Percentiles rank a stretch among this genome's conserved stretches.
Evolutionary conservation across 2,329 filamentous ascomycete genomes (phyloP).

Genomic region (Orbilia oligospora): DNA sequence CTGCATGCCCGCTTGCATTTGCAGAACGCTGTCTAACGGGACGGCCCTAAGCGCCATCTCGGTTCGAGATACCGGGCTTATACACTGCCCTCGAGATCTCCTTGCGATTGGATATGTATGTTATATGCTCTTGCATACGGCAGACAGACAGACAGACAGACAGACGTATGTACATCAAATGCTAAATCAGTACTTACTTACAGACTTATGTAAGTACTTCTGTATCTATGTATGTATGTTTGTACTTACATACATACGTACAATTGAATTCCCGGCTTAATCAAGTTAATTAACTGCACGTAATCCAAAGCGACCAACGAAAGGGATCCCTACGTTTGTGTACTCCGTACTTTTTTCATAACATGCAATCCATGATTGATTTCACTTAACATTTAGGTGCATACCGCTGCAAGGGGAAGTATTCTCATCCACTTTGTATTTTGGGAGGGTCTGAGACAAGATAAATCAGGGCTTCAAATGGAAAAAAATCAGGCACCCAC

Average conservation of each 20-base stretch:
- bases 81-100: no score
- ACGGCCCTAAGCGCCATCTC: constrained; percentile 58
- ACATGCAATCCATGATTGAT: constrained; percentile 38
- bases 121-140: no score
- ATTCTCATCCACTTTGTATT: constrained; percentile 19
- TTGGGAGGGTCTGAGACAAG: constrained; percentile 19
- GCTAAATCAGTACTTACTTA: no score
- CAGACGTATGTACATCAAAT: no score
- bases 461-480: constrained; percentile 25
- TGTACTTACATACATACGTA: no score
- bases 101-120: no score
- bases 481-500: constrained; percentile 39
- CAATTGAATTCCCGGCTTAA: background rate
- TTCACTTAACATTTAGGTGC: constrained; percentile 18
- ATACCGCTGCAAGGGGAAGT: constrained; percentile 56
- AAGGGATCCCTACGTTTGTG: constrained; percentile 16
- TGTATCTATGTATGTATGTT: no score
- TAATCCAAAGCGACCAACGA: constrained; percentile 6
- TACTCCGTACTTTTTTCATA: no score
- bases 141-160: no score
- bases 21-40: constrained; percentile 32
- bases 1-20: background rate
- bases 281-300: background rate
- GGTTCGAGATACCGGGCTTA: constrained; percentile 24
- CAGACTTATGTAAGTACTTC: background rate